A percentile compares a stretch with the other conserved stretches of the same genome.
Conservation (phyloP, 192 early-diverging fungal genomes). For the Jimgerdemannia lactiflua region DNA sequence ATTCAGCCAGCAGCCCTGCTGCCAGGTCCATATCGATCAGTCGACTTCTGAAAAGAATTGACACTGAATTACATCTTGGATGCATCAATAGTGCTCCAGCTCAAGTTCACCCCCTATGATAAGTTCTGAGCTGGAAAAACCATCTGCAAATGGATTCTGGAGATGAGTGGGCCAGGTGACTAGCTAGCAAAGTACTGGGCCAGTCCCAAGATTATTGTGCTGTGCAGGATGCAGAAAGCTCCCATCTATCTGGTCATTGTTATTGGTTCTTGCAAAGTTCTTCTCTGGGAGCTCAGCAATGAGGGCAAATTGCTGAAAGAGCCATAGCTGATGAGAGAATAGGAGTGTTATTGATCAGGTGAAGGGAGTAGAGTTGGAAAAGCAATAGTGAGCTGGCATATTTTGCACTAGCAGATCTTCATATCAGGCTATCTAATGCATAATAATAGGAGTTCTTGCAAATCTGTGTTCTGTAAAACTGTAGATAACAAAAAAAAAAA, state of each 20-base stretch:
- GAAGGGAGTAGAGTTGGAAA: no score
- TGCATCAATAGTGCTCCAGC: slow-evolving; percentile 12
- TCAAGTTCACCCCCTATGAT: slow-evolving; percentile 20
- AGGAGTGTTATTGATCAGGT: slow-evolving; percentile 11
- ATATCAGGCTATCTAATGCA: no score
- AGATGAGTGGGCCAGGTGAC: slow-evolving; percentile 13
- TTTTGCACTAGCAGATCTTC: no score
- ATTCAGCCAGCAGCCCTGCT: slow-evolving; percentile 22
- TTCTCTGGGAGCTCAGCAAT: slow-evolving; percentile 26
- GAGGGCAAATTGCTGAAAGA: slow-evolving; percentile 9
- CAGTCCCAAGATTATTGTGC: slow-evolving; percentile 9
- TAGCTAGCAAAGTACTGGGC: slow-evolving; percentile 15
- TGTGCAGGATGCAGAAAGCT: slow-evolving; percentile 17
- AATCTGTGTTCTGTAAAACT: no score
- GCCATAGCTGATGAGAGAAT: slow-evolving; percentile 6
- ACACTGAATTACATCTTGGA: slow-evolving; percentile 8
- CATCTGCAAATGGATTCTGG: slow-evolving; percentile 20
- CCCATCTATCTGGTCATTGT: slow-evolving; percentile 25
- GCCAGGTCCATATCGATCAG: slow-evolving; percentile 10
- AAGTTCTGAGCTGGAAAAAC: slow-evolving; percentile 19
- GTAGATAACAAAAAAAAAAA: no score
- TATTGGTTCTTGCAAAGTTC: slow-evolving; percentile 26
- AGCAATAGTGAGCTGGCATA: no score
- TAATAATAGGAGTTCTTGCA: no score
- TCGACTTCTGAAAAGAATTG: slow-evolving; percentile 12